These are phyloP conservation scores for Pterula multifida DNA, from an alignment of 1,284 basidiomycete species.

Conservation along the genomic window DNA sequence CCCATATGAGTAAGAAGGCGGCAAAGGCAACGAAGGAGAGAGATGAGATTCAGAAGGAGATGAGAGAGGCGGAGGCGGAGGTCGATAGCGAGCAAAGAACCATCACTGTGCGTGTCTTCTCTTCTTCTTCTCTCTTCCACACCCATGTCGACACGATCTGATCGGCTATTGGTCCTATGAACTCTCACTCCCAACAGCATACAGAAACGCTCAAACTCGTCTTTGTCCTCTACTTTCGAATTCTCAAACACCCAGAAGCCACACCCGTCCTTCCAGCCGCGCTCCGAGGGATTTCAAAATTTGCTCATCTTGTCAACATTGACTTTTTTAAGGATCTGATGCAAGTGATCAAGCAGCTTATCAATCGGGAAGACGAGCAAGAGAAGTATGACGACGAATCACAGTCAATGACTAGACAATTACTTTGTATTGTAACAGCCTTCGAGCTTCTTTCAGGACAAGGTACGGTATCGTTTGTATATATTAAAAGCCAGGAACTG, in stretches of 20 bases:
- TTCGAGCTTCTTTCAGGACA: slow-evolving; percentile 95
- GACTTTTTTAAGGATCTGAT: slow-evolving; percentile 98
- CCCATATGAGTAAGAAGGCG: slow-evolving; percentile 82
- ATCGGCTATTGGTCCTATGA: too few relatives aligned
- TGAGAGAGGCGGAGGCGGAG: slow-evolving; percentile 89
- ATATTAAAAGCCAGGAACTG: background rate
- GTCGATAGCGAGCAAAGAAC: slow-evolving; percentile 89
- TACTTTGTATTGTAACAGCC: slow-evolving; percentile 88
- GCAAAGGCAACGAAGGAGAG: slow-evolving; percentile 72
- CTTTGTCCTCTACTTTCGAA: slow-evolving; percentile 95
- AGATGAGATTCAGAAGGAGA: slow-evolving; percentile 79
- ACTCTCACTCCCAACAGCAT: slow-evolving; percentile 57
- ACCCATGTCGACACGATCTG: background rate
- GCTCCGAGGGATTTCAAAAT: slow-evolving; percentile 85
- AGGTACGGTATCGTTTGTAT: slow-evolving; percentile 37
- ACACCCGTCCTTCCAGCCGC: slow-evolving; percentile 81
- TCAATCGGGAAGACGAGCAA: slow-evolving; percentile 39
- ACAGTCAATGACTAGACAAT: slow-evolving; percentile 10
- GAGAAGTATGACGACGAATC: slow-evolving; percentile 48
- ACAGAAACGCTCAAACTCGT: slow-evolving; percentile 97
- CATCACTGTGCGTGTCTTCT: slow-evolving; percentile 60
- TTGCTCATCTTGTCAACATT: slow-evolving; percentile 93
- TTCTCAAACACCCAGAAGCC: slow-evolving; percentile 81
- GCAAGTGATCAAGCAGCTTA: slow-evolving; percentile 73
- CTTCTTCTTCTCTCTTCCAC: too few relatives aligned